Percentiles rank a stretch among this genome's conserved stretches.
phyloP scores from a whole-genome alignment of 2,329 filamentous ascomycete genomes.

The Epichloe glyceriae region DNA sequence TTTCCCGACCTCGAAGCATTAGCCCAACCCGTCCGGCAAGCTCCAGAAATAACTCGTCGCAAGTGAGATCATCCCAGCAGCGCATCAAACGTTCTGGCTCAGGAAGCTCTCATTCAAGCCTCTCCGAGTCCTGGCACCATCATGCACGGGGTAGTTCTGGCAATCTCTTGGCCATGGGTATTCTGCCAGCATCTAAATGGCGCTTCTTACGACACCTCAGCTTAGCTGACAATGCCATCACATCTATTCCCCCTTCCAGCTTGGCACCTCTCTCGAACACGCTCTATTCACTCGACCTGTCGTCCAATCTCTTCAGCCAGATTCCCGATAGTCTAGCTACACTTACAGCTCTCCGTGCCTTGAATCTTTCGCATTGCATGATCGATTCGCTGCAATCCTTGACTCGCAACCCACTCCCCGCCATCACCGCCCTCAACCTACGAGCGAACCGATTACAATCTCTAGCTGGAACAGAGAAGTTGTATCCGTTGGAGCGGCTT shows the following conservation, averaged over 20 bases:
- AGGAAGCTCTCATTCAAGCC: slow-evolving; percentile 78
- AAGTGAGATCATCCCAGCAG: slow-evolving; percentile 56
- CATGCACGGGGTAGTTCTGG: slow-evolving; percentile 59
- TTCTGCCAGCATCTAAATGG: slow-evolving; percentile 81
- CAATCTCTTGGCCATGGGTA: slow-evolving; percentile 58
- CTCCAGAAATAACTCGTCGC: slow-evolving; percentile 57
- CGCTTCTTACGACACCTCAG: slow-evolving; percentile 86
- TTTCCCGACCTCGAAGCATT: slow-evolving; percentile 53
- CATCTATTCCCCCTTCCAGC: slow-evolving; percentile 61
- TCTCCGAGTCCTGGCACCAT: slow-evolving; percentile 51
- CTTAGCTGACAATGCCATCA: slow-evolving; percentile 82
- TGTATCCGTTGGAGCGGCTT: slow-evolving; percentile 77
- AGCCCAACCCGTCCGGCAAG: slow-evolving; percentile 69
- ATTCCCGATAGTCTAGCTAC: slow-evolving; percentile 83
- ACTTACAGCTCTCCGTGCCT: slow-evolving; percentile 73
- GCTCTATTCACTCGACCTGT: slow-evolving; percentile 83
- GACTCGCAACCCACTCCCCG: slow-evolving; percentile 72
- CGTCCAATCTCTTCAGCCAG: slow-evolving; percentile 84
- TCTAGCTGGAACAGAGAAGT: slow-evolving; percentile 77
- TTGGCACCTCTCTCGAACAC: slow-evolving; percentile 75
- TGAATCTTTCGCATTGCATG: slow-evolving; percentile 96
- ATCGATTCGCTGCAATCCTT: slow-evolving; percentile 88
- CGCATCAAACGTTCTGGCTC: slow-evolving; percentile 80
- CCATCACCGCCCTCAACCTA: slow-evolving; percentile 86
- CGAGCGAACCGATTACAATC: slow-evolving; percentile 78